phyloP scores from a whole-genome alignment of 169 alveolate species.

The Eimeria falciformis region DNA sequence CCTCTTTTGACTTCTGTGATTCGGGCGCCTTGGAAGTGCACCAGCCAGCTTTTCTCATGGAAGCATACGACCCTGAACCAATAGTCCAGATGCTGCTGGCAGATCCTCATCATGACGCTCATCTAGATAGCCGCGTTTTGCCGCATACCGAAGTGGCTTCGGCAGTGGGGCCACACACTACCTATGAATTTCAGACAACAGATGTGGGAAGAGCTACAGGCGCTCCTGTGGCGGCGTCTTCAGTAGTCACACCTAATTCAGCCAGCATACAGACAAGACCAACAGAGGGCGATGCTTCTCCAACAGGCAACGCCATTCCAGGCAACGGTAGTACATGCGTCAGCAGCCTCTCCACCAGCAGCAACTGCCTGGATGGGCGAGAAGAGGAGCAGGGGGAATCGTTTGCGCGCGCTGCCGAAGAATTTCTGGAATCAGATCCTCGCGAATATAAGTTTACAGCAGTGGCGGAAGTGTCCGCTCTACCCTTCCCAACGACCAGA shows the following conservation, averaged over 20 bases:
- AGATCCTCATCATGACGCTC: background rate
- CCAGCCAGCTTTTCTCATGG: background rate
- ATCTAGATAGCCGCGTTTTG: background rate
- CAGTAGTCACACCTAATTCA: no score
- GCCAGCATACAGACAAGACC: background rate
- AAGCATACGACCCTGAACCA: slow-evolving; percentile 46
- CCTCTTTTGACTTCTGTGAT: slow-evolving; percentile 10
- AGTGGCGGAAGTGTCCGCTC: slow-evolving; percentile 3
- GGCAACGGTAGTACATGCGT: background rate
- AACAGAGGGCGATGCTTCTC: background rate
- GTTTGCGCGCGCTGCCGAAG: background rate
- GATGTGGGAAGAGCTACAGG: background rate
- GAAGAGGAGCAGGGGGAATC: background rate
- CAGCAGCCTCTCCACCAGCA: background rate
- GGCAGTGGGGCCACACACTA: background rate
- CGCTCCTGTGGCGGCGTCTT: background rate
- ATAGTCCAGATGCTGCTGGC: slow-evolving; percentile 30
- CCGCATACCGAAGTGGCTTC: background rate
- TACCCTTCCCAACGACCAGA: slow-evolving; percentile 18
- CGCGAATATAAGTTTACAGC: background rate
- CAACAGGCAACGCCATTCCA: background rate
- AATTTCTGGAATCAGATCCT: background rate
- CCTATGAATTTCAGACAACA: background rate
- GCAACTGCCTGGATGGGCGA: background rate
- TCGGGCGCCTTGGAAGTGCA: slow-evolving; percentile 24